phyloP scores from a whole-genome alignment of 257 asterid genomes.

The Solanum peruvianum region DNA sequence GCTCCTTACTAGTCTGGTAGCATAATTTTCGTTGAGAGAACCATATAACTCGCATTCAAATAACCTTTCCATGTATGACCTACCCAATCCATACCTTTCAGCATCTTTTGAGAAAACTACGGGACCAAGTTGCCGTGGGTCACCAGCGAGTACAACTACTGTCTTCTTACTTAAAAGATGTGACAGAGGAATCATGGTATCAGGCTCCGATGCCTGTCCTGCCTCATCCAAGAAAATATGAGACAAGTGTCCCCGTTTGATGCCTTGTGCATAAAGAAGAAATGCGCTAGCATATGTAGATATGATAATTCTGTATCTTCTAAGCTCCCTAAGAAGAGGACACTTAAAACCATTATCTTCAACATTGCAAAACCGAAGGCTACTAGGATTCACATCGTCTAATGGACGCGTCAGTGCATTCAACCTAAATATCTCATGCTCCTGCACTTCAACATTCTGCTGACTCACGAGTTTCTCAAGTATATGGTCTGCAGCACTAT shows the following conservation, averaged over 20 bases:
- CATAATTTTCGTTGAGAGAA: conserved; percentile 24
- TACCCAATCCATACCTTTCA: conserved; percentile 61
- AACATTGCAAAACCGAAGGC: conserved; percentile 36
- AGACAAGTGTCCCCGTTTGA: conserved; percentile 61
- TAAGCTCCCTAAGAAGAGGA: conserved; percentile 41
- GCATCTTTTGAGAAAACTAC: conserved; percentile 55
- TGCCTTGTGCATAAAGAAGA: conserved; percentile 53
- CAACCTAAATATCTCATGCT: conserved; percentile 53
- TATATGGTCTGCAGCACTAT: conserved; percentile 76
- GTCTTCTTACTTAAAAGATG: conserved; percentile 34
- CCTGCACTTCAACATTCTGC: conserved; percentile 12
- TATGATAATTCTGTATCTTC: conserved; percentile 40
- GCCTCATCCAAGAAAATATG: conserved; percentile 92
- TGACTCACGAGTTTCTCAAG: conserved; percentile 50
- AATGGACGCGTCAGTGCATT: conserved; percentile 60
- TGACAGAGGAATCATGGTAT: conserved; percentile 76
- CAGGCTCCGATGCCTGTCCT: conserved; percentile 98
- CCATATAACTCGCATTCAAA: conserved; percentile 21
- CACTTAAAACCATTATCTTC: conserved; percentile 47
- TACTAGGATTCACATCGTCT: conserved; percentile 52
- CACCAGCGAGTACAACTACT: conserved; percentile 79
- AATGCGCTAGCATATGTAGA: conserved; percentile 73
- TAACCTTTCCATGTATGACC: conserved; percentile 62
- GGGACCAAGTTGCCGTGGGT: conserved; percentile 92
- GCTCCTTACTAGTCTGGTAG: conserved; percentile 55